Conservation (phyloP, 1,284 basidiomycete genomes). For the Microbotryum violaceum region DNA sequence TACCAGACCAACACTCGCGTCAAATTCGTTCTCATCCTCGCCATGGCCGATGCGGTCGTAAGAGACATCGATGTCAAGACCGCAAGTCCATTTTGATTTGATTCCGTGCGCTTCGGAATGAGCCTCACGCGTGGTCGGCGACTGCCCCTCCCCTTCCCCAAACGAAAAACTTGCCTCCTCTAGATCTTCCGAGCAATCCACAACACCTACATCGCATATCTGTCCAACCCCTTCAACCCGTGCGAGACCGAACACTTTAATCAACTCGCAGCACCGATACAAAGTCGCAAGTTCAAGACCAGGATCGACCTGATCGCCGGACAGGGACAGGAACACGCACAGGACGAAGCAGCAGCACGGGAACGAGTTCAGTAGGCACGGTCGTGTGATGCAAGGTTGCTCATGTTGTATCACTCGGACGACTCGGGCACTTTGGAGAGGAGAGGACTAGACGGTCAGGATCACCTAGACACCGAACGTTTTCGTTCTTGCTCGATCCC, state of each 20-base stretch:
- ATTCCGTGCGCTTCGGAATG: neutral
- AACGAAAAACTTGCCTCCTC: conserved; percentile 18
- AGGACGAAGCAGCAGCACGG: neutral
- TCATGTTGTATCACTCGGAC: too few relatives aligned
- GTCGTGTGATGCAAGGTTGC: too few relatives aligned
- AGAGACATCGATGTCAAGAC: conserved; percentile 41
- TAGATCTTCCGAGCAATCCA: conserved; percentile 41
- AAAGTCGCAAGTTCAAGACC: conserved; percentile 17
- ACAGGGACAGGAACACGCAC: neutral
- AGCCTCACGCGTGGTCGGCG: neutral
- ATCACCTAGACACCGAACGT: too few relatives aligned
- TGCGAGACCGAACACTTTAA: conserved; percentile 24
- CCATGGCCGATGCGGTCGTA: conserved; percentile 38
- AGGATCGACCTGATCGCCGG: conserved; percentile 28
- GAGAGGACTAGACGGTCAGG: too few relatives aligned
- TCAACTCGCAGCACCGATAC: conserved; percentile 21
- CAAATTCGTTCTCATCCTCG: conserved; percentile 38
- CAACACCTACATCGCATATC: conserved; percentile 39
- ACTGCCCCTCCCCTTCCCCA: conserved; percentile 35
- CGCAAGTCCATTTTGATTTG: conserved; percentile 3
- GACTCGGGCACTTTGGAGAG: too few relatives aligned
- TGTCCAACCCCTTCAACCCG: conserved; percentile 40
- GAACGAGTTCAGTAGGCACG: too few relatives aligned
- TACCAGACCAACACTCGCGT: conserved; percentile 40
- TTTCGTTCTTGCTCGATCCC: too few relatives aligned